Base-by-base conservation (phyloP, 2,329 filamentous ascomycete genomes). In the Botrytis fragariae region DNA sequence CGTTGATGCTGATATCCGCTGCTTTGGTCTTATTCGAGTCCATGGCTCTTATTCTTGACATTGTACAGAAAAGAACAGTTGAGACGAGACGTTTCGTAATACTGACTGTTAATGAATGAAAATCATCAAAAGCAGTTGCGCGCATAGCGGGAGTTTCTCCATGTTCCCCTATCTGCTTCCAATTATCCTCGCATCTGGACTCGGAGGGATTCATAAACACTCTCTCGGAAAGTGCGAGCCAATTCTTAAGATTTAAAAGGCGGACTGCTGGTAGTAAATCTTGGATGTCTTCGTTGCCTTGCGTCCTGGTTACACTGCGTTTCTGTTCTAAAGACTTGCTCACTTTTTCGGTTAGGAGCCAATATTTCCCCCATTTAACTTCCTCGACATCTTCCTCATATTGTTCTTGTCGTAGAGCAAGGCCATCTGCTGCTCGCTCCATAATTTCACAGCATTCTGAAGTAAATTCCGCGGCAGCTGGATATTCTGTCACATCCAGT, bases 201-300 rank as follows among this genome's bases (percentile, higher is more conserved):
- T 86, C 86, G 74, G 84, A 84, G 35, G 83, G 77, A 74, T 95
- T 95, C 93, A 97, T 95, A 80, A 95, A 96, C 1, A 95, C 78
- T 1, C 85, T 84, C 63, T 87, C 85, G 0, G 92, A 91, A 6
- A 96, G 84, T 8, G 83, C 81, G 6, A 95, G 82, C 89, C 92
- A 93, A 16, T 83, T 85, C 4, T 83, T 81, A 3, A 90, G 79
- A 62, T 87, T 83, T 63, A 96, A 88, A 0, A 95, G 79, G 29
- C 84, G 81, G 2, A 87, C 83, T 68, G 88, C 87, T 2, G 85
- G 84, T 25, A 87, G 80, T 3, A 84, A 78, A 63, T 80, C 76
- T 14, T 78, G 62, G 54, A 75, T 80, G 39, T 77, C 75, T 48
- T 83, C 76, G 16, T 76, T 77, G 12, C 65, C 74, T 37, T 72